Percentiles rank a stretch among this genome's conserved stretches.
Evolutionary conservation across 805 yeast genomes (phyloP).

Genomic region (Cyberlindnera nakhonratchasimensis): DNA sequence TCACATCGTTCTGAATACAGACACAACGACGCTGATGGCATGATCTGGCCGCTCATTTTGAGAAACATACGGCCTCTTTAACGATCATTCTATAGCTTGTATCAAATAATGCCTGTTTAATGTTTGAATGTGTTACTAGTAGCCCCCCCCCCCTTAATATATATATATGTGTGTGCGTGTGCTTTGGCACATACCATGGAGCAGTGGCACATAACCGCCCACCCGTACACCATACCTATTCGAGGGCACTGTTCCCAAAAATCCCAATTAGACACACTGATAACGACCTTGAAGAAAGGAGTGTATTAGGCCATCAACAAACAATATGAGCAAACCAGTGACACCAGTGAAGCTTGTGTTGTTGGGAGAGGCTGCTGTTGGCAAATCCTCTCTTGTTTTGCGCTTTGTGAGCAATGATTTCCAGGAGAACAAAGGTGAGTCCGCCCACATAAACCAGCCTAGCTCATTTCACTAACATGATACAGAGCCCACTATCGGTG

Average conservation of each 20-base stretch:
- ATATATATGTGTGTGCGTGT: no score
- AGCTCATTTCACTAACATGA: background rate
- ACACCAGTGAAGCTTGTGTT: constrained; percentile 86
- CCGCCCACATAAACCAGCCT: no score
- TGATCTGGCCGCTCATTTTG: background rate
- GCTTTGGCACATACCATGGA: no score
- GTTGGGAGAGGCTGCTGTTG: constrained; percentile 97
- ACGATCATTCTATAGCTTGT: no score
- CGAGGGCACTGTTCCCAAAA: no score
- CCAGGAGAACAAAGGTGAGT: constrained; percentile 77
- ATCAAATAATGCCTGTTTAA: no score
- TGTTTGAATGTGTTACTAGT: no score
- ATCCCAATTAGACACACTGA: background rate
- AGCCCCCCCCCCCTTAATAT: no score
- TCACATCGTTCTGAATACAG: no score
- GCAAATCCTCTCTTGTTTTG: constrained; percentile 88
- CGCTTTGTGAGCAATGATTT: constrained; percentile 93
- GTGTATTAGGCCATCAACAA: background rate
- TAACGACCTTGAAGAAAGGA: background rate
- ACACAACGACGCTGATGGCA: background rate
- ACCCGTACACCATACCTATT: no score
- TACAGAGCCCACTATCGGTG: constrained; percentile 92
- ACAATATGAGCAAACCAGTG: constrained; percentile 35
- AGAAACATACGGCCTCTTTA: no score
- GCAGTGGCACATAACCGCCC: no score